These are phyloP conservation scores for Brasenia schreberi DNA, from an alignment of 164 flowering plant species.

Conservation along the genomic window DNA sequence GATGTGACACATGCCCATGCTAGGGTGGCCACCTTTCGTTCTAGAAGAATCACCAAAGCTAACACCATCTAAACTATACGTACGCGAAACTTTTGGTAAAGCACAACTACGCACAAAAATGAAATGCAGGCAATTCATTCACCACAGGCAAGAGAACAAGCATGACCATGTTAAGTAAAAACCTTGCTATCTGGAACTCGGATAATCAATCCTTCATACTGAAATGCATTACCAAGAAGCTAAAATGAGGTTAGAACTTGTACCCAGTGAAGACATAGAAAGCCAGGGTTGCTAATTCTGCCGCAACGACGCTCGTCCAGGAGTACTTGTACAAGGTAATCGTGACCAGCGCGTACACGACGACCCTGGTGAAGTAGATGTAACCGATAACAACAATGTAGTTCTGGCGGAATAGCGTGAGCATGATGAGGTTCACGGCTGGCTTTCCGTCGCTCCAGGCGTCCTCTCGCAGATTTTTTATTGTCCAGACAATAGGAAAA, in stretches of 20 bases:
- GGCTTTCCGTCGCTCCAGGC: constrained; percentile 89
- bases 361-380: constrained; percentile 86
- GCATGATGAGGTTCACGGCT: constrained; percentile 77
- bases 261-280: constrained; percentile 75
- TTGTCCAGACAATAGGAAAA: constrained; percentile 94
- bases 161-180: too few relatives aligned
- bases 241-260: constrained; percentile 24
- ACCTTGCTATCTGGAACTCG: too few relatives aligned
- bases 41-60: too few relatives aligned
- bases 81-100: too few relatives aligned
- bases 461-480: constrained; percentile 79
- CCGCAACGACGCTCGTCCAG: constrained; percentile 80
- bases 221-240: too few relatives aligned
- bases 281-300: constrained; percentile 70
- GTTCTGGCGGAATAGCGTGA: constrained; percentile 76
- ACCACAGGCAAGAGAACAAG: too few relatives aligned
- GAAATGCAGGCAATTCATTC: too few relatives aligned
- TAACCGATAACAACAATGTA: constrained; percentile 84
- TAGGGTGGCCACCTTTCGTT: too few relatives aligned
- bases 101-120: too few relatives aligned
- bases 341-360: constrained; percentile 68
- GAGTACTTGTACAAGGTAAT: constrained; percentile 65
- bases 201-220: too few relatives aligned
- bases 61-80: too few relatives aligned
- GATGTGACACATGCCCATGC: too few relatives aligned